Evolutionary conservation across 2,329 filamentous ascomycete species (phyloP).

Genomic region (Phaeosphaeriaceae sp.): DNA sequence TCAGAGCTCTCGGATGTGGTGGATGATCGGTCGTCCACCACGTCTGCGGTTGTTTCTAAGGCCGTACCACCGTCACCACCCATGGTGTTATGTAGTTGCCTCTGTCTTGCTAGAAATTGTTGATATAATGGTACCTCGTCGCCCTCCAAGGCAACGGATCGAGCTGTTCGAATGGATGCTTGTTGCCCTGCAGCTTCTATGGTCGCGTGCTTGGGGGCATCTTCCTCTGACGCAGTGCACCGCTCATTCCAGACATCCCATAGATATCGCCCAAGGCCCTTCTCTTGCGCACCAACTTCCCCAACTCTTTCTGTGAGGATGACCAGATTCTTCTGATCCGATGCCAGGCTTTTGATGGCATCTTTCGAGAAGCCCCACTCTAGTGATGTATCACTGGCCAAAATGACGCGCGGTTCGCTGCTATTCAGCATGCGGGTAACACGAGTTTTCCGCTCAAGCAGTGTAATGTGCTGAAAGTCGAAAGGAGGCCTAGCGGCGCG

Average conservation of each 20-base stretch:
- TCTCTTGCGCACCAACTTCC: constrained; percentile 42
- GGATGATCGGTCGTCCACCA: constrained; percentile 83
- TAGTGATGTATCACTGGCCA: constrained; percentile 87
- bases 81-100: constrained; percentile 83
- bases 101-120: constrained; percentile 87
- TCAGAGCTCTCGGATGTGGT: constrained; percentile 87
- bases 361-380: constrained; percentile 96
- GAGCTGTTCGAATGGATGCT: constrained; percentile 40
- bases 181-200: constrained; percentile 68
- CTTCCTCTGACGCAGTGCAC: constrained; percentile 28
- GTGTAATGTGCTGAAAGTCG: constrained; percentile 83
- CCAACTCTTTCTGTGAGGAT: constrained; percentile 80
- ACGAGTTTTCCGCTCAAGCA: constrained; percentile 83
- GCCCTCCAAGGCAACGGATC: constrained; percentile 71
- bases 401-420: constrained; percentile 72
- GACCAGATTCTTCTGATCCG: constrained; percentile 80
- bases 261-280: constrained; percentile 71
- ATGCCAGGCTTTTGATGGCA: constrained; percentile 74
- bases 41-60: constrained; percentile 74
- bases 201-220: constrained; percentile 56
- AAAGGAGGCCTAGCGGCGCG: constrained; percentile 74
- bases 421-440: constrained; percentile 72
- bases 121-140: constrained; percentile 85
- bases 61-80: constrained; percentile 69
- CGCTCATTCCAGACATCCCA: constrained; percentile 65